Base-by-base conservation (phyloP, 805 yeast genomes). In the Komagataella mondaviorum region DNA sequence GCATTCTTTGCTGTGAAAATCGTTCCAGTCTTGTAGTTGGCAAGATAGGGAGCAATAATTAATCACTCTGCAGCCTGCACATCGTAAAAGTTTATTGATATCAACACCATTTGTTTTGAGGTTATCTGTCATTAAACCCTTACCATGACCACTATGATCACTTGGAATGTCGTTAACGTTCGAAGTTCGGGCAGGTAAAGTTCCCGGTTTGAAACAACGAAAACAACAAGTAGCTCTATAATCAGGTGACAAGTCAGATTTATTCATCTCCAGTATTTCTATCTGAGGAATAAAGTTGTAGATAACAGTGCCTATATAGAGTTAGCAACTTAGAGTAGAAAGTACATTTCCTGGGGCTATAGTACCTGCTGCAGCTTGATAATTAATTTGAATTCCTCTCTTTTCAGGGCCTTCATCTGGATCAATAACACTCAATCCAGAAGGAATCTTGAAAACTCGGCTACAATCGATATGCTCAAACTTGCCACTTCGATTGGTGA, bases 221-320 rank as follows among this genome's bases (percentile, higher is more conserved):
- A 30, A 30, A 8, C 39, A 30, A 10, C 39, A 30, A 10, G 39
- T 30, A 14, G 39, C 39, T 10, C 39, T 30, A 30, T 30, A 30
- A 14, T 30, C 39, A 30, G 52, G 43, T 61, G 64, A 3, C 60
- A 57, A 16, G 62, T 59, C 51, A 60, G 51, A 17, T 55, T 53
- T 16, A 48, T 51, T 49, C 59, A 58, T 23, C 47, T 46, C 48
- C 14, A 8, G 51, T 23, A 16, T 12, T 14, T 30, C 48, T 46
- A 6, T 52, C 47, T 45, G 56, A 54, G 43, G 52, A 23, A 22
- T 51, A 50, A 44, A 56, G 54, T 30, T 30, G 39, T 30, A 30
- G 8, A 30, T 30, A 10, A 30, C 39, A 30, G 39, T 8, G 8
- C 14, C 39, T 30, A 30, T 30, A 30, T 30, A 30, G 39, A 5